A percentile compares a stretch with the other conserved stretches of the same genome.
Evolutionary conservation across 768 basidiomycete genomes (phyloP).

Genomic region (Kockovaella imperatae): DNA sequence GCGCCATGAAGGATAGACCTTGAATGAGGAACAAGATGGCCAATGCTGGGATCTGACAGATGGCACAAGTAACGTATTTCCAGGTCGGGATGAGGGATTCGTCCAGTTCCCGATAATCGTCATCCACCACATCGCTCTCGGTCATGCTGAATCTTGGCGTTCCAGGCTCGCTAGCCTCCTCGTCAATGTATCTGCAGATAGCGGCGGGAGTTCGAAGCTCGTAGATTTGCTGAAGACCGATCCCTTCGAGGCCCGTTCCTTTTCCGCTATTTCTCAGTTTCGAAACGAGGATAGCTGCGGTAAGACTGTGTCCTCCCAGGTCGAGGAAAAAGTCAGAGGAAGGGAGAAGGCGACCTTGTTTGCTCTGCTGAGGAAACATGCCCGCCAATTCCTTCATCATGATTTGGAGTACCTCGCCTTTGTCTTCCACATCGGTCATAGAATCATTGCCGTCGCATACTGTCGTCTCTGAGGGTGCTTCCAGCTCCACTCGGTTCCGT

Average conservation of each 20-base stretch:
- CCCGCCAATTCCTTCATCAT: not conserved
- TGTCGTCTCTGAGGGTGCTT: no score
- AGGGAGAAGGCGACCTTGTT: not conserved
- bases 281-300: not conserved
- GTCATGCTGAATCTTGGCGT: no score
- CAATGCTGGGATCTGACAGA: not conserved
- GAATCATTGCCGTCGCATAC: no score
- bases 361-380: not conserved
- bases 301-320: constrained; percentile 1
- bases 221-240: not conserved
- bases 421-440: not conserved
- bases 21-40: not conserved
- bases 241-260: not conserved
- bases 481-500: no score
- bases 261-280: not conserved
- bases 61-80: not conserved
- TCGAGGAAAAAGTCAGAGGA: not conserved
- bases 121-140: no score
- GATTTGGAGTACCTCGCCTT: not conserved
- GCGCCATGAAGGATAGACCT: not conserved
- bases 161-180: not conserved
- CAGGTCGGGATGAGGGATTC: not conserved
- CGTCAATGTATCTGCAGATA: not conserved
- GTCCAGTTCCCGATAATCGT: no score
- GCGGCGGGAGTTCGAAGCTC: not conserved